phyloP scores from a whole-genome alignment of 371 early-diverging fungal species.

The Lichtheimia ramosa region DNA sequence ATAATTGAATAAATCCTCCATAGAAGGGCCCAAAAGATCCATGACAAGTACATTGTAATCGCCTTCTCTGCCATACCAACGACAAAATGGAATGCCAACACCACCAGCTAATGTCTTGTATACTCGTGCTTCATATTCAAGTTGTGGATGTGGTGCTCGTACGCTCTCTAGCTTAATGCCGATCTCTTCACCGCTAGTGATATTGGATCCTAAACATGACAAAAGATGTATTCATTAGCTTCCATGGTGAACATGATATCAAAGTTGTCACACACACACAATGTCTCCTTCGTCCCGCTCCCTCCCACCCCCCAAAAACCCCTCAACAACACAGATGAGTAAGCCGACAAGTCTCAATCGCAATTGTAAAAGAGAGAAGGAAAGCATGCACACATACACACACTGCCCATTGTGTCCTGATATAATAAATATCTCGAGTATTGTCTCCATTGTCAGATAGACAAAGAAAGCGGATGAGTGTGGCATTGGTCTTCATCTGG shows the following conservation, averaged over 20 bases:
- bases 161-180: slow-evolving; percentile 93
- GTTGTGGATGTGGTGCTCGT: slow-evolving; percentile 92
- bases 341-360: no score
- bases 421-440: no score
- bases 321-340: no score
- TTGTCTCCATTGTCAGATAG: no score
- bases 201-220: slow-evolving; percentile 72
- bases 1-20: slow-evolving; percentile 99
- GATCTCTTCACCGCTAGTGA: slow-evolving; percentile 92
- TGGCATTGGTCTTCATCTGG: no score
- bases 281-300: neutral
- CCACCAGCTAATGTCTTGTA: slow-evolving; percentile 94
- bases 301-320: no score
- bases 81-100: slow-evolving; percentile 94
- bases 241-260: neutral
- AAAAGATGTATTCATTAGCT: neutral
- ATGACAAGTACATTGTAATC: slow-evolving; percentile 96
- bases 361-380: neutral
- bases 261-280: neutral
- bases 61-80: slow-evolving; percentile 90
- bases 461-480: no score
- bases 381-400: no score
- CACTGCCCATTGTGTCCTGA: no score
- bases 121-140: slow-evolving; percentile 96
- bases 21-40: slow-evolving; percentile 97